phyloP scores from a whole-genome alignment of 2,329 filamentous ascomycete species.

The Alternaria atra region DNA sequence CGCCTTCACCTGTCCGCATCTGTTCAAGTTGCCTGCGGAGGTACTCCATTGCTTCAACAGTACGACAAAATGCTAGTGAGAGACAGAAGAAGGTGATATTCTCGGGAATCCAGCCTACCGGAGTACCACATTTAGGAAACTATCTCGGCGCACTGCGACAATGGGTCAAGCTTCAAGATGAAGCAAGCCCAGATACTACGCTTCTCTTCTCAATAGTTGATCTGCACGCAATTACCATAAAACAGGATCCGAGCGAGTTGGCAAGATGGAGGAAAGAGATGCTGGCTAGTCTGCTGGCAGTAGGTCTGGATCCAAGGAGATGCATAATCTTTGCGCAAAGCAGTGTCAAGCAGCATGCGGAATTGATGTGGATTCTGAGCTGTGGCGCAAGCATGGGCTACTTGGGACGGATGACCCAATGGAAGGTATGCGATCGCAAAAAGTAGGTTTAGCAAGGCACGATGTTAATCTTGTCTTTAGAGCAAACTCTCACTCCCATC shows the following conservation, averaged over 20 bases:
- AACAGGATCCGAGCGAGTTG: constrained; percentile 69
- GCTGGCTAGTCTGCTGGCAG: constrained; percentile 80
- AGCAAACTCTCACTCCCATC: constrained; percentile 75
- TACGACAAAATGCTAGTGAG: not conserved
- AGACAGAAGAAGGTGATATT: constrained; percentile 66
- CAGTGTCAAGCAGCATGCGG: constrained; percentile 77
- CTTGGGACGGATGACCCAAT: constrained; percentile 98
- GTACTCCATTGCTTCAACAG: constrained; percentile 9
- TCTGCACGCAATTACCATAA: constrained; percentile 86
- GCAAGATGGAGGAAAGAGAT: constrained; percentile 74
- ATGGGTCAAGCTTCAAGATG: constrained; percentile 84
- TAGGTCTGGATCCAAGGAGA: constrained; percentile 81
- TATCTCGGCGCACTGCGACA: constrained; percentile 88
- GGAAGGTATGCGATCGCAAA: constrained; percentile 74
- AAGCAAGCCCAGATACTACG: constrained; percentile 64
- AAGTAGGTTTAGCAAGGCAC: not conserved
- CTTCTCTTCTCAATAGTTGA: constrained; percentile 91
- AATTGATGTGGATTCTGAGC: constrained; percentile 97
- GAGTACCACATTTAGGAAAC: constrained; percentile 92
- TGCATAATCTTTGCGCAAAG: constrained; percentile 86
- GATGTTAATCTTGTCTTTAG: constrained; percentile 18
- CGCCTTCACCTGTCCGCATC: constrained; percentile 12
- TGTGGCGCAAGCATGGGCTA: constrained; percentile 93
- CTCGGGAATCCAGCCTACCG: constrained; percentile 96
- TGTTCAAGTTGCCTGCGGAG: constrained; percentile 20